phyloP scores from a whole-genome alignment of 1,139 yeast species.

The Debaryomyces psychrophilus region DNA sequence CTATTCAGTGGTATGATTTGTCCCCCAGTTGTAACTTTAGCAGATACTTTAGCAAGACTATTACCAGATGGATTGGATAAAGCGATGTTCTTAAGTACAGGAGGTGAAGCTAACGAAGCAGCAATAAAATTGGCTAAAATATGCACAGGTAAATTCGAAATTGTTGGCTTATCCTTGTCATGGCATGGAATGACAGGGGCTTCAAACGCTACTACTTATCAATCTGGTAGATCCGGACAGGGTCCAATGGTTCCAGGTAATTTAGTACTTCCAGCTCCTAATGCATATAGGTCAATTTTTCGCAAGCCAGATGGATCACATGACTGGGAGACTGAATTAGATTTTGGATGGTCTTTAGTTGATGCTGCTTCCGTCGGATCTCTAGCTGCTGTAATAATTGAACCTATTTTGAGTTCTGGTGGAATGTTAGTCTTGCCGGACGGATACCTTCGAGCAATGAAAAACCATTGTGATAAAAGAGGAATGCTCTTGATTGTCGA shows the following conservation, averaged over 20 bases:
- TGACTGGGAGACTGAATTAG: slow-evolving; percentile 27
- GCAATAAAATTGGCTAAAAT: slow-evolving; percentile 24
- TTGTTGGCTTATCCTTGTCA: slow-evolving; percentile 26
- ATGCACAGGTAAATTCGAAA: slow-evolving; percentile 22
- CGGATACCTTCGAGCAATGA: slow-evolving; percentile 35
- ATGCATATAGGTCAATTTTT: slow-evolving; percentile 24
- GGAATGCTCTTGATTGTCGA: slow-evolving; percentile 77
- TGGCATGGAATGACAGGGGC: slow-evolving; percentile 31
- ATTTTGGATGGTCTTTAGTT: slow-evolving; percentile 20
- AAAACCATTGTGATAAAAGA: slow-evolving; percentile 60
- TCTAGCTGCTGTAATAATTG: slow-evolving; percentile 20
- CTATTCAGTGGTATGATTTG: slow-evolving; percentile 25
- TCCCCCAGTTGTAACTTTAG: slow-evolving; percentile 25
- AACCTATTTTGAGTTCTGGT: slow-evolving; percentile 10
- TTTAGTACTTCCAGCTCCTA: slow-evolving; percentile 25
- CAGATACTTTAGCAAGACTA: slow-evolving; percentile 20
- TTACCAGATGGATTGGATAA: slow-evolving; percentile 23
- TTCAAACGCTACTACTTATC: slow-evolving; percentile 23
- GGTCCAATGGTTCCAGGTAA: slow-evolving; percentile 26
- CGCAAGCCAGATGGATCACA: slow-evolving; percentile 24
- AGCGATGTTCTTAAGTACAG: slow-evolving; percentile 24
- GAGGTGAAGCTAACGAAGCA: slow-evolving; percentile 18
- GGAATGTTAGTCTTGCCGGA: slow-evolving; percentile 23
- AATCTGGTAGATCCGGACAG: slow-evolving; percentile 24
- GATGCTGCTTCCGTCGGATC: slow-evolving; percentile 18